Percentiles rank a stretch among this genome's conserved stretches.
Evolutionary conservation across 441 rosid genomes (phyloP).

Genomic region (Macaranga tanarius): DNA sequence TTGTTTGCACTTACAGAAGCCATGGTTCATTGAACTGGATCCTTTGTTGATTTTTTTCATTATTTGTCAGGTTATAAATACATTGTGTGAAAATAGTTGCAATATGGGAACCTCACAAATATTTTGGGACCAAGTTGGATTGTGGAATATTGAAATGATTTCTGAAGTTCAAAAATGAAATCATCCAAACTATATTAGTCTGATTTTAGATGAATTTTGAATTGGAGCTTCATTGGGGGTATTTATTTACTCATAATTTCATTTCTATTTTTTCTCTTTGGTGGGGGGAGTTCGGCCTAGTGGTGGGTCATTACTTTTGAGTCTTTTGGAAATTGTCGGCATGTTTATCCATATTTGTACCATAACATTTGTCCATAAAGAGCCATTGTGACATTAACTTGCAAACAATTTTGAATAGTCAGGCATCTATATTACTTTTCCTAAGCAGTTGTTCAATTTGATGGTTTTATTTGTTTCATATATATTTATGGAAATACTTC

Average conservation of each 20-base stretch:
- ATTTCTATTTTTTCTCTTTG: background rate
- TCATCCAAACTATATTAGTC: background rate
- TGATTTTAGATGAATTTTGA: background rate
- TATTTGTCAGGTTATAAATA: background rate
- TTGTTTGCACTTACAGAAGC: slow-evolving; percentile 19
- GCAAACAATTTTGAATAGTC: background rate
- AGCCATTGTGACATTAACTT: background rate
- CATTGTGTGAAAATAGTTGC: slow-evolving; percentile 1
- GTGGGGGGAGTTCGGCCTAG: background rate
- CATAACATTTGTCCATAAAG: background rate
- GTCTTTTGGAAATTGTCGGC: background rate
- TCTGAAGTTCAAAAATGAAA: background rate
- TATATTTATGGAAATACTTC: background rate
- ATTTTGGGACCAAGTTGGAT: background rate
- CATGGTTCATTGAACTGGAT: slow-evolving; percentile 15
- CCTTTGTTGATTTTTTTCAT: background rate
- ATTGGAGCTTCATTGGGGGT: background rate
- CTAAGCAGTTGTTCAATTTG: background rate
- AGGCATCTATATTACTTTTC: background rate
- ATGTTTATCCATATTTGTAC: no score
- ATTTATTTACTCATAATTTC: background rate
- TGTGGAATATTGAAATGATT: background rate
- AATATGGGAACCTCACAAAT: background rate
- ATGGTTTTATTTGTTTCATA: no score
- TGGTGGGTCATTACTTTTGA: background rate